Conservation (phyloP, 2,329 filamentous ascomycete species). For the Verticillium longisporum region DNA sequence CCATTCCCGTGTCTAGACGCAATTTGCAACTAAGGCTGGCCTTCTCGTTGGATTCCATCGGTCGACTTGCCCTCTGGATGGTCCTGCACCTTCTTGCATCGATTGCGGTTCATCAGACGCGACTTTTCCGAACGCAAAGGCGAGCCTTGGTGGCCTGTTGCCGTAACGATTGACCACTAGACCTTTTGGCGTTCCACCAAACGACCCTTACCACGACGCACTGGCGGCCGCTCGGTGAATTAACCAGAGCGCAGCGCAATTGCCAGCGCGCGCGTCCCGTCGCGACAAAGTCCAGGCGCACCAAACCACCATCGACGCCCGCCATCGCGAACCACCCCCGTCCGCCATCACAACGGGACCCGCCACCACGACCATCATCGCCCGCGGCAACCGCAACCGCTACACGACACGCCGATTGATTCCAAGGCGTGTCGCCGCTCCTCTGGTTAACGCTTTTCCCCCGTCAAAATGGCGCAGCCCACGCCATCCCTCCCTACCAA, state of each 20-base stretch:
- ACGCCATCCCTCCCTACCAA: slow-evolving; percentile 27
- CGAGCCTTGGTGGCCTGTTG: slow-evolving; percentile 21
- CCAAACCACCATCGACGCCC: slow-evolving; percentile 10
- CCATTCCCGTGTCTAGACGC: not conserved
- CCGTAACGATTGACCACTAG: slow-evolving; percentile 26
- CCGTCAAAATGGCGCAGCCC: slow-evolving; percentile 32
- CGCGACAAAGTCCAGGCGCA: slow-evolving; percentile 13
- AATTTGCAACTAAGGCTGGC: not conserved
- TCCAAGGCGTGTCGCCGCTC: not conserved
- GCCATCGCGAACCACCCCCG: not conserved
- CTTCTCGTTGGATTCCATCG: not conserved
- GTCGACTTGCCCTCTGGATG: not conserved
- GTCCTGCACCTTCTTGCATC: not conserved
- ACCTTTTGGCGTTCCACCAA: slow-evolving; percentile 33
- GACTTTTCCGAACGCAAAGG: slow-evolving; percentile 16
- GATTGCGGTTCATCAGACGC: not conserved
- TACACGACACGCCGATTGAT: slow-evolving; percentile 4
- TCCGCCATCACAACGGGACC: not conserved
- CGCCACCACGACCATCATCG: not conserved
- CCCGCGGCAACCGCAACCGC: not conserved
- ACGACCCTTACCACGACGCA: slow-evolving; percentile 1
- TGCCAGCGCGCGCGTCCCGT: slow-evolving; percentile 10
- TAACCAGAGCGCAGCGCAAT: slow-evolving; percentile 5
- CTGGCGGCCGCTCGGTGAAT: not conserved
- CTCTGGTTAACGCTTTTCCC: not conserved